Evolutionary conservation across 2,329 filamentous ascomycete genomes (phyloP), one percentile per base, ranked within the genome.

Genomic region (Keithomyces neogunnii): DNA sequence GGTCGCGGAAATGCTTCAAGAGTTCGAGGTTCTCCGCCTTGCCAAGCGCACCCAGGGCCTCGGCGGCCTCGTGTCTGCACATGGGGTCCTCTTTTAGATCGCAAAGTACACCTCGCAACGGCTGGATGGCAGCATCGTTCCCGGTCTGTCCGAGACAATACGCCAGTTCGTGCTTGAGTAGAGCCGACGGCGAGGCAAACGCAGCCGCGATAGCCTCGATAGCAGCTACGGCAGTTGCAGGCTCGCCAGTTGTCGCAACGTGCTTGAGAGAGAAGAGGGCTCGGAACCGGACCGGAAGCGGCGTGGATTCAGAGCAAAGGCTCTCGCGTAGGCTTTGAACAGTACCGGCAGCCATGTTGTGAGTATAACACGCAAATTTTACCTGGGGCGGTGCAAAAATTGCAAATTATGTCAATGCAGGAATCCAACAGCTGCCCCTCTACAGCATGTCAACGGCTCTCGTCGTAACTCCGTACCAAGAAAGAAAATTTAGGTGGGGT

Each of bases 231-330:
- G 73, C 69, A 33, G 70, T 65, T 59, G 85, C 82, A 19, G 86
- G 80, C 42, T 84, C 82, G 6, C 73, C 69, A 57, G 84, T 80
- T 53, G 81, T 84, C 46, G 93, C 92, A 54, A 97, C 75, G 68
- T 97, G 88, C 74, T 99, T 99, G 54, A 99, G 84, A 19, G 92
- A 96, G 75, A 99, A 99, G 60, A 99, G 87, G 43, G 93, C 92
- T 62, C 93, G 89, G 73, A 97, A 99, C 57, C 93, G 89, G 57
- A 89, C 78, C 39, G 91, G 86, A 50, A 99, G 86, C 45, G 91
- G 84, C 55, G 88, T 86, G 11, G 79, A 72, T 73, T 97, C 93
- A 47, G 87, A 86, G 61, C 80, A 85, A 54, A 99, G 82, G 53
- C 85, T 87, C 63, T 86, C 79, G 63, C 89, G 85, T 49, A 95